Conservation (phyloP, 1,139 yeast genomes). For the Debaryomyces udenii region DNA sequence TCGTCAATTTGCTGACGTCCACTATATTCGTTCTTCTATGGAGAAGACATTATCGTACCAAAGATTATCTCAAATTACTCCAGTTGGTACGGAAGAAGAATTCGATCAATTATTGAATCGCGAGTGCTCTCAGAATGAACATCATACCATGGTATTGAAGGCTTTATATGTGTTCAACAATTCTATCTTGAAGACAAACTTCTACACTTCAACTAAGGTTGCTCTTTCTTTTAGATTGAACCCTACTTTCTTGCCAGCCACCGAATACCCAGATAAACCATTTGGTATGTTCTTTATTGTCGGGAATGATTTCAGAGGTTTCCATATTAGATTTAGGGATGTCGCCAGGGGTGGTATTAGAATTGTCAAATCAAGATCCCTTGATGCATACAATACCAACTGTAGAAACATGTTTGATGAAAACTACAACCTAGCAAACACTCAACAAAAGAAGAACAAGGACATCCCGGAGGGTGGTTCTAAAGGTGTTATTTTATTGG, state of each 20-base stretch:
- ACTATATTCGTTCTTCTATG: constrained; percentile 74
- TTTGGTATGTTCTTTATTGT: constrained; percentile 95
- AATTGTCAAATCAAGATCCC: constrained; percentile 84
- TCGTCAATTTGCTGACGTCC: constrained; percentile 89
- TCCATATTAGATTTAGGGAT: constrained; percentile 96
- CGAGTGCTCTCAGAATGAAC: constrained; percentile 78
- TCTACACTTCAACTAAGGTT: constrained; percentile 90
- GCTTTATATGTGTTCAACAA: constrained; percentile 85
- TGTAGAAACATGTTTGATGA: constrained; percentile 92
- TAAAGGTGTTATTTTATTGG: constrained; percentile 91
- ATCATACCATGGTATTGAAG: constrained; percentile 76
- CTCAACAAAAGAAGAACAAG: constrained; percentile 96
- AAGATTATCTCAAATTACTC: constrained; percentile 75
- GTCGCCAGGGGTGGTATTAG: constrained; percentile 98
- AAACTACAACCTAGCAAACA: constrained; percentile 91
- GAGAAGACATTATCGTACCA: constrained; percentile 89
- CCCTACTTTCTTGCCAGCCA: constrained; percentile 79
- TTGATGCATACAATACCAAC: constrained; percentile 84
- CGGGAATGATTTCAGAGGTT: constrained; percentile 96
- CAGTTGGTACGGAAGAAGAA: constrained; percentile 75
- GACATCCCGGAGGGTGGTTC: constrained; percentile 99
- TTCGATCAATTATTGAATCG: constrained; percentile 68
- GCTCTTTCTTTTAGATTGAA: constrained; percentile 91
- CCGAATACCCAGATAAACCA: constrained; percentile 91
- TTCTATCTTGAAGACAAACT: constrained; percentile 88